Conservation (phyloP, 352 stramenopile genomes). For the Phytophthora boehmeriae region DNA sequence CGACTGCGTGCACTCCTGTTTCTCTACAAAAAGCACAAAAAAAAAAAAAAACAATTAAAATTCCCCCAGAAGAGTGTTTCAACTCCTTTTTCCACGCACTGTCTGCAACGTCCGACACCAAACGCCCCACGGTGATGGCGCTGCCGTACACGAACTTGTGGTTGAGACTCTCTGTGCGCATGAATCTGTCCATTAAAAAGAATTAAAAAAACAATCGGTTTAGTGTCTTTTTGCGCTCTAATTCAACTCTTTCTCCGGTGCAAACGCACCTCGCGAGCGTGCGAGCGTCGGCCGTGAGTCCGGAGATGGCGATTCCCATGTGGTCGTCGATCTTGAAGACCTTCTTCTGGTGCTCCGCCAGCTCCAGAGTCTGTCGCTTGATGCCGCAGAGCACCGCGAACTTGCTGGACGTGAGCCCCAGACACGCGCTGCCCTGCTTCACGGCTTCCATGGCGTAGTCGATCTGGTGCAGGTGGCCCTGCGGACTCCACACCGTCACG, state of each 20-base stretch:
- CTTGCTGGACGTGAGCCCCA: constrained; percentile 94
- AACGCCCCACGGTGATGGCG: constrained; percentile 91
- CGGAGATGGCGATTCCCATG: constrained; percentile 97
- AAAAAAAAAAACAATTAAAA: background rate
- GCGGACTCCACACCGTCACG: constrained; percentile 99
- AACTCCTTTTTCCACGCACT: constrained; percentile 37
- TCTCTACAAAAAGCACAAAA: constrained; percentile 53
- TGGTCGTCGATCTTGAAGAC: constrained; percentile 99
- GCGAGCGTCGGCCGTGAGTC: constrained; percentile 97
- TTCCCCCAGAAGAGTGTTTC: background rate
- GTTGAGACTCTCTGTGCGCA: constrained; percentile 98
- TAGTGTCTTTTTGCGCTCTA: background rate
- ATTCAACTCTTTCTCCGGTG: background rate
- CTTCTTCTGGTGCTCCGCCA: constrained; percentile 98
- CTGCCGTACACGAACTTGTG: constrained; percentile 99
- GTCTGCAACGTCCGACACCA: constrained; percentile 98
- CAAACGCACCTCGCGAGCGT: constrained; percentile 83
- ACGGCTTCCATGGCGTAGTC: constrained; percentile 97
- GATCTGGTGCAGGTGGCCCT: constrained; percentile 99
- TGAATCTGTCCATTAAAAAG: constrained; percentile 65
- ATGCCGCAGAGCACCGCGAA: constrained; percentile 93
- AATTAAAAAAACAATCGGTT: constrained; percentile 7
- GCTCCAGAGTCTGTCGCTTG: constrained; percentile 85
- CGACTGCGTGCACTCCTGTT: constrained; percentile 99
- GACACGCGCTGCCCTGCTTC: constrained; percentile 96